Evolutionary conservation across 2,329 filamentous ascomycete genomes (phyloP), one percentile per base, ranked within the genome.

Genomic region (Epichloe uncinata): DNA sequence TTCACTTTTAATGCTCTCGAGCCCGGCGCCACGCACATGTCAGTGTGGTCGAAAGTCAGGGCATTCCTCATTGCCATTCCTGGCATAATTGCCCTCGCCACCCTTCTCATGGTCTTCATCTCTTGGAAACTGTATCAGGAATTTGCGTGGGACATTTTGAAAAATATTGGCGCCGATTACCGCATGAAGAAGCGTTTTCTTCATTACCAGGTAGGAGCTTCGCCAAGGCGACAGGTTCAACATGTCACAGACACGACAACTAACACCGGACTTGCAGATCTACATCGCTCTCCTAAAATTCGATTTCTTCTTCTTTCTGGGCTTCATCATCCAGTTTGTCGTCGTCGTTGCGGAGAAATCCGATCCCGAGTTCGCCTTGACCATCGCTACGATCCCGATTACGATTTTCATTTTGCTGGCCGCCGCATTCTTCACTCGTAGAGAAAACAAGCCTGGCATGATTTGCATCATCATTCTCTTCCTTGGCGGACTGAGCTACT

Each of bases 251-350:
- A 22, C 13, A 34, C 18, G 12, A 34, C n/a, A 2, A 13, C 35
- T 50, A 18, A 52, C 51, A 13, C 26, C 3, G 5, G 3, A 12
- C 13, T 52, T 53, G 60, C 65, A 95, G 90, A 90, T 98, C 66
- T 98, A 96, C 69, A 96, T 98, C 61, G 88, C 93, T 37, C 78
- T 98, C 11, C 78, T 98, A 56, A 98, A 98, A 69, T 98, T 98
- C 66, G 93, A 98, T 70, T 97, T 98, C 70, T 98, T 98, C 81
- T 97, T 98, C 75, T 98, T 98, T 76, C 81, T 98, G 47, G 93
- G 91, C 49, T 98, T 98, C 67, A 97, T 93, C 6, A 87, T 98
- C 44, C 93, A 98, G 64, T 98, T 98, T 67, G 78, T 97, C 49
- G 91, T 98, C 59, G 85, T 97, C 52, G 89, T 98, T 52, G 83